Percentiles rank a stretch among this genome's conserved stretches.
phyloP scores from a whole-genome alignment of 2,329 filamentous ascomycete species.

The Tolypocladium endophyticum region DNA sequence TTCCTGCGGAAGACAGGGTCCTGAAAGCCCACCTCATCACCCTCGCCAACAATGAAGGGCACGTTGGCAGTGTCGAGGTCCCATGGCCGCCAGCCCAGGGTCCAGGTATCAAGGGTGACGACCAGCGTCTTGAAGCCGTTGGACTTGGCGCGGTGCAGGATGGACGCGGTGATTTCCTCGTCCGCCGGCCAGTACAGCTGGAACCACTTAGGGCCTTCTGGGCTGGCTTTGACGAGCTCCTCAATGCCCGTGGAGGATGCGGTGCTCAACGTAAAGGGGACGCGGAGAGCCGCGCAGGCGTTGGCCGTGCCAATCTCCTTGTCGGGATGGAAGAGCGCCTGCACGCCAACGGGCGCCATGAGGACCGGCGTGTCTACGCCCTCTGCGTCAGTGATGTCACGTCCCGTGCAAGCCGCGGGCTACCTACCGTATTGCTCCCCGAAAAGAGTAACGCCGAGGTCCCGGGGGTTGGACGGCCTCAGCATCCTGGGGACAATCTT shows the following conservation, averaged over 20 bases:
- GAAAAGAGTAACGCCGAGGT: constrained; percentile 43
- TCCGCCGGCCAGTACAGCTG: constrained; percentile 66
- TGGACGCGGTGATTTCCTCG: constrained; percentile 53
- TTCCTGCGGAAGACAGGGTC: constrained; percentile 51
- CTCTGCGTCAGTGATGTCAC: constrained; percentile 14
- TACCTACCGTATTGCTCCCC: constrained; percentile 31
- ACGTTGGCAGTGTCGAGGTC: constrained; percentile 55
- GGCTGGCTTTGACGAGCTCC: constrained; percentile 50
- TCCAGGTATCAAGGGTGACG: constrained; percentile 64
- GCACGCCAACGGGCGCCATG: constrained; percentile 60
- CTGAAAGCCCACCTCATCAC: constrained; percentile 51
- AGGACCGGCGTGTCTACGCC: constrained; percentile 35
- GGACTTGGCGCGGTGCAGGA: constrained; percentile 50
- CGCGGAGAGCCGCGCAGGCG: constrained; percentile 47
- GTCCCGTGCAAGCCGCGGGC: not conserved
- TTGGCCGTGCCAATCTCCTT: constrained; percentile 53
- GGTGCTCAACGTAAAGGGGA: constrained; percentile 60
- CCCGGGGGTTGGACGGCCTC: constrained; percentile 28
- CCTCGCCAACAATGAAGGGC: constrained; percentile 48
- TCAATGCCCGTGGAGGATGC: constrained; percentile 54
- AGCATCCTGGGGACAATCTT: constrained; percentile 43
- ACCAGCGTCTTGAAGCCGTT: constrained; percentile 56
- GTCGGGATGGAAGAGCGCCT: constrained; percentile 55
- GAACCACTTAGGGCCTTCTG: constrained; percentile 53
- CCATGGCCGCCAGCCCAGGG: constrained; percentile 56